Evolutionary conservation across 78 protist species (phyloP).

Genomic region (Dictyostelium brefeldianum): DNA sequence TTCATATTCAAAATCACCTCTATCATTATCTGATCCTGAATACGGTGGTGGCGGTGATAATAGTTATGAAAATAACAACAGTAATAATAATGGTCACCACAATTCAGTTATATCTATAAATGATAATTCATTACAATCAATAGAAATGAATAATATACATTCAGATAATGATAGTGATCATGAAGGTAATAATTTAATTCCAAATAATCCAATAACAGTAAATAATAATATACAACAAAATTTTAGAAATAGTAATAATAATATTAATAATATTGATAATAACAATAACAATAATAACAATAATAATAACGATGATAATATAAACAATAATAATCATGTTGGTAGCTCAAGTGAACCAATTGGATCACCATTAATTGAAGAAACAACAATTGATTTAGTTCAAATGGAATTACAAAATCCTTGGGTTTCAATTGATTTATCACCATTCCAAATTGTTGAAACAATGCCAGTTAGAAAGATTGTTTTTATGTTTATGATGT

Average conservation of each 20-base stretch:
- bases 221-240: not conserved
- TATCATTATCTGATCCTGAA: not conserved
- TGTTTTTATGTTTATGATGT: constrained; percentile 69
- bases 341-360: not conserved
- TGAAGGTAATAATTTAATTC: constrained; percentile 5
- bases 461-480: constrained; percentile 71
- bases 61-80: not conserved
- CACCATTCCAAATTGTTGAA: constrained; percentile 48
- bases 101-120: not conserved
- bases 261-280: not conserved
- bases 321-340: not conserved
- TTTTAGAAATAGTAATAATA: not conserved
- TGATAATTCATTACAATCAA: not conserved
- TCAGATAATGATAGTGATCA: not conserved
- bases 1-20: constrained; percentile 49
- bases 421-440: constrained; percentile 60
- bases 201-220: not conserved
- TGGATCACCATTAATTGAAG: not conserved
- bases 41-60: not conserved
- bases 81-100: not conserved
- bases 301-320: not conserved
- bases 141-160: not conserved
- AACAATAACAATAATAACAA: not conserved
- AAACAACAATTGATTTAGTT: constrained; percentile 53
- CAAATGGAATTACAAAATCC: constrained; percentile 76